Conservation (phyloP, 2,329 filamentous ascomycete species). For the Fusarium sp. region DNA sequence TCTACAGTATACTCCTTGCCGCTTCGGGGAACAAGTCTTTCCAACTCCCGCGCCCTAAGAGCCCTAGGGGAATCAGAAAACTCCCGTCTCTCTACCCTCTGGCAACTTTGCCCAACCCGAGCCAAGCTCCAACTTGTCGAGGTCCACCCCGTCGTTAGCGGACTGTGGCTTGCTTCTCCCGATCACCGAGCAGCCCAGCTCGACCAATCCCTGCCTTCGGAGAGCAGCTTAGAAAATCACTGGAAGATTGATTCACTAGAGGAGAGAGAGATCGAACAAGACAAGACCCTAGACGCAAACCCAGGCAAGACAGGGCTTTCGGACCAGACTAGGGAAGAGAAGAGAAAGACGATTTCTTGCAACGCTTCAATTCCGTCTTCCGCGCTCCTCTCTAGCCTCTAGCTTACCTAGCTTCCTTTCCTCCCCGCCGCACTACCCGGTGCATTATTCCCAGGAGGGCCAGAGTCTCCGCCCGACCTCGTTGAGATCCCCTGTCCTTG, state of each 20-base stretch:
- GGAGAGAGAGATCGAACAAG: conserved; percentile 30
- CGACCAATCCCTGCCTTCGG: conserved; percentile 5
- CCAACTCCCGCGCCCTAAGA: conserved; percentile 33
- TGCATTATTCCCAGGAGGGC: conserved; percentile 18
- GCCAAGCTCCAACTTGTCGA: conserved; percentile 23
- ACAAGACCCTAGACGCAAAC: background rate
- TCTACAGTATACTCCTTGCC: background rate
- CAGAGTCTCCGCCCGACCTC: conserved; percentile 21
- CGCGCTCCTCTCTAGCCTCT: conserved; percentile 30
- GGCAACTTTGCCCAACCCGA: conserved; percentile 12
- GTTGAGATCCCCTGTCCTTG: background rate
- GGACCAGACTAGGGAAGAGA: conserved; percentile 1
- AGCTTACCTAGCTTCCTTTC: conserved; percentile 17
- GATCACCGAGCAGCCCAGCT: background rate
- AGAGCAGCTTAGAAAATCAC: conserved; percentile 12
- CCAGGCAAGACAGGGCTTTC: conserved; percentile 24
- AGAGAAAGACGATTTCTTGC: conserved; percentile 13
- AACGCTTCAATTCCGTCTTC: conserved; percentile 37
- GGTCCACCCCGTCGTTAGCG: conserved; percentile 27
- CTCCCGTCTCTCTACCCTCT: conserved; percentile 5
- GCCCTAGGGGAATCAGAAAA: conserved; percentile 15
- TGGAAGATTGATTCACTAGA: conserved; percentile 1
- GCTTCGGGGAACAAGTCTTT: conserved; percentile 24
- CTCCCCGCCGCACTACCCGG: conserved; percentile 25
- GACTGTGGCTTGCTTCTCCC: conserved; percentile 30